A percentile compares a stretch with the other conserved stretches of the same genome.
Evolutionary conservation across 176 grass and related monocot species (phyloP).

Genomic region (Melocanna baccifera): DNA sequence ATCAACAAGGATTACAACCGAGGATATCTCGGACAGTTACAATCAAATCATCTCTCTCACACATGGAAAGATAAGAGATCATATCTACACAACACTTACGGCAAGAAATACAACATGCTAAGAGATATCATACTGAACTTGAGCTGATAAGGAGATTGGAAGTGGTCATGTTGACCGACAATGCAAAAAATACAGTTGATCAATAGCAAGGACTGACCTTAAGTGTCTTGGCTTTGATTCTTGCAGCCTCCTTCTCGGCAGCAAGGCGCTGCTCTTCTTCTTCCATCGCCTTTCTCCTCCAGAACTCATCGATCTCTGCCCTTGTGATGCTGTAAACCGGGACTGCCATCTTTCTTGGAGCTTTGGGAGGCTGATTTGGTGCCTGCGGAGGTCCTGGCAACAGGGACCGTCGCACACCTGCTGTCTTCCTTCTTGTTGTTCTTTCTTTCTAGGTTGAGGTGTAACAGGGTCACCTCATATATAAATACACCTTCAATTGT

Average conservation of each 20-base stretch:
- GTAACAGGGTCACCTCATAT: slow-evolving; percentile 19
- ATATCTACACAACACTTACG: too few relatives aligned
- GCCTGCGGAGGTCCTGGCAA: neutral
- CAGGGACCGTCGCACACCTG: neutral
- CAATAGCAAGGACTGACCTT: slow-evolving; percentile 30
- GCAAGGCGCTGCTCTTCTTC: slow-evolving; percentile 65
- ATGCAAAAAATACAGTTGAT: neutral
- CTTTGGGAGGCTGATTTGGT: neutral
- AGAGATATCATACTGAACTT: neutral
- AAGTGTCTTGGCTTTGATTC: slow-evolving; percentile 62
- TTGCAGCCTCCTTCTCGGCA: slow-evolving; percentile 69
- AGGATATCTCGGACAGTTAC: too few relatives aligned
- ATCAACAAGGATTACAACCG: too few relatives aligned
- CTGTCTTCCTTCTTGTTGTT: neutral
- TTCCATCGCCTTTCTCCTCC: slow-evolving; percentile 65
- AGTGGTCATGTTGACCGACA: neutral
- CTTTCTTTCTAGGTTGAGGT: slow-evolving; percentile 3
- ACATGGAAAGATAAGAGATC: too few relatives aligned
- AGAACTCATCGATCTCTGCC: slow-evolving; percentile 65
- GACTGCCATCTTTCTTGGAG: slow-evolving; percentile 20
- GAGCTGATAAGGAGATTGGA: neutral
- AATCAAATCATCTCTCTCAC: too few relatives aligned
- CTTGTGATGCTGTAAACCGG: slow-evolving; percentile 63
- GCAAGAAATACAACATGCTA: too few relatives aligned
- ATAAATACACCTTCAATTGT: neutral